Base-by-base conservation (phyloP, 257 asterid species). In the Scutellaria galericulata region DNA sequence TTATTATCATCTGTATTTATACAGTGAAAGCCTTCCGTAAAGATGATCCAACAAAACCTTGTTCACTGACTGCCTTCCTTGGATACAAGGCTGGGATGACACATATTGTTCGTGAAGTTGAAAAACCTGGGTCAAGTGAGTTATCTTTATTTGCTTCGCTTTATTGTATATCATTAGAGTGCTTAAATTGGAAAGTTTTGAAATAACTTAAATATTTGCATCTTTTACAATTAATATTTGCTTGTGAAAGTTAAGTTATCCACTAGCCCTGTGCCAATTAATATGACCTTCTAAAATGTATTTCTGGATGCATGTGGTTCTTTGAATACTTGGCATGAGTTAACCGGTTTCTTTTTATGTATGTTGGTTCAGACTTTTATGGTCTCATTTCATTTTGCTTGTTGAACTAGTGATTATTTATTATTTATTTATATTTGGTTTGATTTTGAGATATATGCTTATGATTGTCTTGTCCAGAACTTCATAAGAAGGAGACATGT, bases 51-150 rank as follows among this genome's bases (percentile, higher is more conserved):
- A 67, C 88, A 5, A 88, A 92, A 50, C 72, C 86, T 9, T 86
- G 93, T 78, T 81, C 85, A 52, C 63, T 92, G 76, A 92, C 97
- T 60, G 95, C 96, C 42, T 86, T 92, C 41, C 86, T 89, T 12
- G 97, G 96, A 1, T 88, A 92, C 76, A 92, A 92, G 77, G 93
- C 96, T 70, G 96, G 97, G 58, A 92, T 92, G 97, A 89, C 97
- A 31, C 97, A 89, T 64, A 85, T 92, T 60, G 93, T 92, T 11
- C 83, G 96, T 57, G 97, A 89, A 27, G 96, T 92, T 63, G 97
- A 92, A 24, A 92, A 92, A 72, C 97, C 96, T 60, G 96, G 97
- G 52, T 92, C 96, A 64, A 89, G 97, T 85, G 66, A 81, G 92
- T 80, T 3, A n/a, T 51, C 45, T 8, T 44, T 51, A 27, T 66